These are phyloP conservation scores for Dryadomyces quercivorus DNA, from an alignment of 2,329 filamentous ascomycete genomes.

Conservation along the genomic window DNA sequence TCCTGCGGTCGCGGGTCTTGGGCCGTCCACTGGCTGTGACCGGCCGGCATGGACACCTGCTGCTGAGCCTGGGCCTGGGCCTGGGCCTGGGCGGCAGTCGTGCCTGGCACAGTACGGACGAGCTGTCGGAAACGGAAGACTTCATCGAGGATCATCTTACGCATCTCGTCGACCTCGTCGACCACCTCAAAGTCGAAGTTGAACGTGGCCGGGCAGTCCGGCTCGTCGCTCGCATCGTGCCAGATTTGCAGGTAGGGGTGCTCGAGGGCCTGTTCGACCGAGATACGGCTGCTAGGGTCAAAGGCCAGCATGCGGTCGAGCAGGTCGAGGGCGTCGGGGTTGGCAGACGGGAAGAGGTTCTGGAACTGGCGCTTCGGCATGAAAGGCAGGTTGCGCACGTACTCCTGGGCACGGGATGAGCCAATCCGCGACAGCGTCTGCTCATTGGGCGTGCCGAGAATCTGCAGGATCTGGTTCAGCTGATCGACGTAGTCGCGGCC, in stretches of 20 bases:
- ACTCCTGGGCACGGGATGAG: constrained; percentile 91
- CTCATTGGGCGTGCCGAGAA: constrained; percentile 91
- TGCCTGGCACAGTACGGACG: constrained; percentile 38
- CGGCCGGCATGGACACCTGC: constrained; percentile 40
- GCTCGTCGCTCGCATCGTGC: constrained; percentile 96
- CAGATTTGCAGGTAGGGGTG: constrained; percentile 95
- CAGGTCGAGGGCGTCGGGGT: constrained; percentile 88
- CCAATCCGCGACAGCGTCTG: constrained; percentile 89
- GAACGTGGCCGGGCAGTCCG: constrained; percentile 83
- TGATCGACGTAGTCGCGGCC: constrained; percentile 98
- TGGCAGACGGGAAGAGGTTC: constrained; percentile 81
- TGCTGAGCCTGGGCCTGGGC: constrained; percentile 18
- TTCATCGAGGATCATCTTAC: constrained; percentile 94
- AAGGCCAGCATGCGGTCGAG: constrained; percentile 97
- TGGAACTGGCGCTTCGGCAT: constrained; percentile 92
- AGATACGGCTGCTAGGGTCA: constrained; percentile 85
- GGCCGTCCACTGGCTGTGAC: constrained; percentile 41
- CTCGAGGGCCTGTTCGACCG: constrained; percentile 88
- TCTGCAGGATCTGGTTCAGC: constrained; percentile 97
- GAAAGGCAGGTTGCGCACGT: constrained; percentile 88
- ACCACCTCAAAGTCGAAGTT: constrained; percentile 98
- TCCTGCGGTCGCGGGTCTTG: constrained; percentile 51
- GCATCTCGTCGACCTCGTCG: constrained; percentile 90
- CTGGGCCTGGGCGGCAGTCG: constrained; percentile 9
- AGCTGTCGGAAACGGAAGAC: constrained; percentile 70